Conservation (phyloP, 2,329 filamentous ascomycete species). For the Hypoxylon sp. region DNA sequence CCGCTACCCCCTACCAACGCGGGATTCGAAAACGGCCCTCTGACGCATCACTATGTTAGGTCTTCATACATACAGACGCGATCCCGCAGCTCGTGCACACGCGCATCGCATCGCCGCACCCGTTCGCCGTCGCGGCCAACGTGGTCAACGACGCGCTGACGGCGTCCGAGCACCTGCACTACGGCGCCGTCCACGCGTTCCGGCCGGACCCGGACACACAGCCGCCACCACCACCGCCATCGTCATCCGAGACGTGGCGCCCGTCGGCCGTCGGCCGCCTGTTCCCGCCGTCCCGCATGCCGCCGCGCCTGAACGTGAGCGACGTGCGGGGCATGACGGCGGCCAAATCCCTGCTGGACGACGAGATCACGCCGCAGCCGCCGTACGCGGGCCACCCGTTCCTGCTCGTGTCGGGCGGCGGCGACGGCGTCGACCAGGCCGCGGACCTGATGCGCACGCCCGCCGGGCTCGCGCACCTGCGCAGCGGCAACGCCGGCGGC, state of each 20-base stretch:
- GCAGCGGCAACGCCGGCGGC: conserved; percentile 34
- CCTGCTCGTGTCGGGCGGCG: conserved; percentile 48
- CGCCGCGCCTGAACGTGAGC: conserved; percentile 33
- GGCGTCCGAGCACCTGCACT: conserved; percentile 61
- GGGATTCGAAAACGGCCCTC: neutral
- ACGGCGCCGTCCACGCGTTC: conserved; percentile 61
- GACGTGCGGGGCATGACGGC: conserved; percentile 18
- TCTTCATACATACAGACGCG: conserved; percentile 47
- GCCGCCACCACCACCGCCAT: conserved; percentile 35
- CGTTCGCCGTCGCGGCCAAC: conserved; percentile 62
- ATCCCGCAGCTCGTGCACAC: conserved; percentile 63
- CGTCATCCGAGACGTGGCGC: conserved; percentile 49
- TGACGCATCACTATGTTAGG: conserved; percentile 26
- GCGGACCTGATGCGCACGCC: conserved; percentile 58
- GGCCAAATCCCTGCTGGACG: no score
- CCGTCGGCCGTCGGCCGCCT: conserved; percentile 45
- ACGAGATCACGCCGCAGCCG: conserved; percentile 44
- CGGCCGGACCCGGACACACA: conserved; percentile 54
- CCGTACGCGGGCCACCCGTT: conserved; percentile 58
- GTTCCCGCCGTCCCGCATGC: conserved; percentile 30
- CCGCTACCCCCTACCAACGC: neutral
- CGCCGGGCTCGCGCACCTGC: conserved; percentile 50
- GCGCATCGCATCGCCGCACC: conserved; percentile 58
- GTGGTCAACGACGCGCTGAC: conserved; percentile 64
- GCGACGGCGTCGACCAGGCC: no score